Conservation (phyloP, 1,139 yeast species). For the Yamadazyma diddensiae region DNA sequence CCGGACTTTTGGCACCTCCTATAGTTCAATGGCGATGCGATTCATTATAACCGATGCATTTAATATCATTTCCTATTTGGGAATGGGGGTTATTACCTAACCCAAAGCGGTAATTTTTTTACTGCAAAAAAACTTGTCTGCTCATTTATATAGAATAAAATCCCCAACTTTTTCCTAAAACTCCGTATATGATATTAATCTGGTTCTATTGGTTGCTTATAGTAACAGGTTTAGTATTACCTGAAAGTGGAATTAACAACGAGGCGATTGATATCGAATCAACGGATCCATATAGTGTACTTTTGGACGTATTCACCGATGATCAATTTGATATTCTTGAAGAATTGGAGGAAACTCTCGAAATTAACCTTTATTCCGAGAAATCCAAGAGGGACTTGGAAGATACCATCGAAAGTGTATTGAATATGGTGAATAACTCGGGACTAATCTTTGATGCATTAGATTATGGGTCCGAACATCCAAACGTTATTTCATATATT, state of each 20-base stretch:
- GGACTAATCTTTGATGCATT: constrained; percentile 37
- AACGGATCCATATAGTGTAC: no score
- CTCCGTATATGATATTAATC: no score
- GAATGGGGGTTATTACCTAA: constrained; percentile 5
- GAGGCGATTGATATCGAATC: not conserved
- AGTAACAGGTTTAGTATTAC: not conserved
- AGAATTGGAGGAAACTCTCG: constrained; percentile 11
- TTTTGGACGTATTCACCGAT: constrained; percentile 13
- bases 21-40: no score
- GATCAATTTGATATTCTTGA: constrained; percentile 14
- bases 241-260: not conserved
- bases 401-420: constrained; percentile 21
- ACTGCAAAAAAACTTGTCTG: not conserved
- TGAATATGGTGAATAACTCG: constrained; percentile 30
- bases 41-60: no score
- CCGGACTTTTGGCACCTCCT: no score
- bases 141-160: not conserved
- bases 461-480: constrained; percentile 34
- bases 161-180: not conserved
- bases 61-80: not conserved
- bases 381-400: constrained; percentile 19
- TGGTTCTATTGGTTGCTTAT: not conserved
- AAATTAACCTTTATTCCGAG: constrained; percentile 3
- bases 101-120: constrained; percentile 12
- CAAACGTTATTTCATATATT: constrained; percentile 25